Evolutionary conservation across 2,329 filamentous ascomycete species (phyloP), one percentile per base, ranked within the genome.

Genomic region (Byssoonygena ceratinophila): DNA sequence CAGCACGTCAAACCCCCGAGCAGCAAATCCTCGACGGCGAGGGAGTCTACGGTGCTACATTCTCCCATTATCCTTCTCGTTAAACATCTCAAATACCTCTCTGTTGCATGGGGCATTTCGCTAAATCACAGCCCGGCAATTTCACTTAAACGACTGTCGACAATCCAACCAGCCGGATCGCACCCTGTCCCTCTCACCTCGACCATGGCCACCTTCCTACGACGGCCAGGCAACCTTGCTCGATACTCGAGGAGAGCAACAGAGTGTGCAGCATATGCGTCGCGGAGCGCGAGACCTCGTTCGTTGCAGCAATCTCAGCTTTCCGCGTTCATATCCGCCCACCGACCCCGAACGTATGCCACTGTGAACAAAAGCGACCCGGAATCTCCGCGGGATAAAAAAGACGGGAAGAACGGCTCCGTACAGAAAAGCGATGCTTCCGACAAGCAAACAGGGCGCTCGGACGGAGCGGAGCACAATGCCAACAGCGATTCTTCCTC

Each of bases 201-300:
- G 70, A 74, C 66, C 69, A 85, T 85, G 83, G 81, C 81, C 67
- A 79, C 79, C 63, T 73, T 83, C 63, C 71, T 85, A 60, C 79
- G 82, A 67, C 80, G 81, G 68, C 77, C 82, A 67, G 79, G 80
- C 73, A 78, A 80, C 67, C 71, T 85, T 66, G 79, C 80, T 70
- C 77, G 78, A 67, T 74, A 81, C 64, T 78, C 79, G 54, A 77
- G 77, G 67, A 71, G 76, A 59, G 75, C 76, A 59, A 71, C 77
- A 63, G 75, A 76, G 63, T 70, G 72, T 61, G 69, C 76, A 56
- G 68, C 76, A 51, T 73, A 75, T 63, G 43, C 50, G 8, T 69
- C 73, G 57, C 71, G 72, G 70, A 64, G 71, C 65, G 59, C 65
- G 61, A 63, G 70, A 61, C 53, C 68, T 63, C 64, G 66, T 65